Evolutionary conservation across 2,329 filamentous ascomycete species (phyloP), one percentile per base, ranked within the genome.

Genomic region (Elsinoe perseae): DNA sequence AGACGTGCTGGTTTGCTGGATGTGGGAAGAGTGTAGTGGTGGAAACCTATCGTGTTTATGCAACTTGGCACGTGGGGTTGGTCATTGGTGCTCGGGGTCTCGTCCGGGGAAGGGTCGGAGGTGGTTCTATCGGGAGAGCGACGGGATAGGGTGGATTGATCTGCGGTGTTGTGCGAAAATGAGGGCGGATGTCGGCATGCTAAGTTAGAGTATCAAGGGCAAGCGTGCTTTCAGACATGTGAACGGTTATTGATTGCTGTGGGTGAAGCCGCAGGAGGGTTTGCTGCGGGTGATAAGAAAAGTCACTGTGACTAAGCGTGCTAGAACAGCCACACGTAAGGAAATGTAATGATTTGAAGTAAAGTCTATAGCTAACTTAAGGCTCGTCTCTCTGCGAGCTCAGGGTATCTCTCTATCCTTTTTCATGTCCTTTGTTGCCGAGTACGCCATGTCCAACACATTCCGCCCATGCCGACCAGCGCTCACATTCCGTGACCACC

Each of bases 321-420:
- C 12, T 14, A 9, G 9, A 14, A 36, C 12, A 36, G 32, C 6
- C 12, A 36, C 12, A 14, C 4, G 2, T 27, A 20, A 12, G 25
- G 12, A 50, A 30, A 32, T n/a, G 18, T 18, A 20, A 30, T 50
- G 44, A 50, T 30, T 50, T 27, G 32, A 50, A 2, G 44, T 30
- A 50, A 50, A 5, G 16, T 30, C 27, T 50, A 30, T 50, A 30
- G 32, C 32, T 36, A 3, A 20, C 4, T 44, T 23, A 30, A 32
- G 18, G 18, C 28, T 25, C 16, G 28, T 32, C 28, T 9, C 28
- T 32, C 18, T n/a, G n/a, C 48, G 16, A 52, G 48, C 25, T 38
- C 30, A 8, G 48, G 48, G 48, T 52, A 36, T 52, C 48, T 52
- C 48, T 52, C 28, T 52, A 36, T 52, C 10, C n/a, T 36, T 52